These are phyloP conservation scores for Agaricus blazei DNA, from an alignment of 768 basidiomycete genomes.

Conservation along the genomic window DNA sequence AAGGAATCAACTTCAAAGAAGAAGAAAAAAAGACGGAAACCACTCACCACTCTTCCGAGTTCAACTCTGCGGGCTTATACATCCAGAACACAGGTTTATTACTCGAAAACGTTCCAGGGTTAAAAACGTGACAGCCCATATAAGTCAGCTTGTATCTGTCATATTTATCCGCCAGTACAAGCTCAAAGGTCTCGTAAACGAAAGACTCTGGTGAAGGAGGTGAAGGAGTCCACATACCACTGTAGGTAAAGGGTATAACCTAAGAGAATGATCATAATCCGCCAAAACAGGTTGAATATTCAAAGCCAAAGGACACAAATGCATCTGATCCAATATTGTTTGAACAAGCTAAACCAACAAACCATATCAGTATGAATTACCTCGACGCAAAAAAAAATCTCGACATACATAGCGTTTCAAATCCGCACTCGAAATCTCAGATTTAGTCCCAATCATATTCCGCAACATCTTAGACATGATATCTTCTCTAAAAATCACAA, in stretches of 20 bases:
- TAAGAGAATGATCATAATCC: conserved; percentile 88
- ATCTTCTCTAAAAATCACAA: conserved; percentile 91
- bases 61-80: conserved; percentile 79
- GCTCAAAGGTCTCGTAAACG: conserved; percentile 35
- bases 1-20: background rate
- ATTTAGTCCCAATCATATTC: conserved; percentile 87
- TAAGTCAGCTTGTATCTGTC: conserved; percentile 96
- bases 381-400: background rate
- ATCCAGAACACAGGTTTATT: conserved; percentile 83
- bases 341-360: conserved; percentile 72
- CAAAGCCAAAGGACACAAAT: conserved; percentile 83
- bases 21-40: background rate
- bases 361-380: background rate
- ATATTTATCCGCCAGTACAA: conserved; percentile 93
- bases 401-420: conserved; percentile 80
- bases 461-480: conserved; percentile 90
- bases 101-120: conserved; percentile 89
- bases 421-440: conserved; percentile 69
- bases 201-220: too few species aligned
- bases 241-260: conserved; percentile 92
- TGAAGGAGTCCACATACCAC: conserved; percentile 46
- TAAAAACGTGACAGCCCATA: conserved; percentile 98
- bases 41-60: conserved; percentile 80
- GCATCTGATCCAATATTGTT: conserved; percentile 91
- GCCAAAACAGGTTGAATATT: conserved; percentile 83